Percentiles rank a stretch among this genome's conserved stretches.
These are phyloP conservation scores for Penicillium sp. DNA, from an alignment of 2,329 filamentous ascomycete genomes.

Conservation along the genomic window DNA sequence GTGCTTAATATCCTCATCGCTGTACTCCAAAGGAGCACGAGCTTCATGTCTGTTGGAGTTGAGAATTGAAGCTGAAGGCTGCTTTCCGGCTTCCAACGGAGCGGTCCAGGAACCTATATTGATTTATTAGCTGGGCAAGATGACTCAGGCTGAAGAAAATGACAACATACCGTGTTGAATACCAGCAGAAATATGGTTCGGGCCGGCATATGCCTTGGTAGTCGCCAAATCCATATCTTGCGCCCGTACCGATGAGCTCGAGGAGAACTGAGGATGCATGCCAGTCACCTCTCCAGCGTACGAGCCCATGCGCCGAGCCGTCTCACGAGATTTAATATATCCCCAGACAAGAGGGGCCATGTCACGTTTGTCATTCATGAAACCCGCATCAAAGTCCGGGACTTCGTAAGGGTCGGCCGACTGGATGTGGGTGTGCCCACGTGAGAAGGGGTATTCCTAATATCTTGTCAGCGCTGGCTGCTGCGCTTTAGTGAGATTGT, in stretches of 20 bases:
- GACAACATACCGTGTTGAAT: conserved; percentile 62
- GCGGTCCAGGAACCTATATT: conserved; percentile 57
- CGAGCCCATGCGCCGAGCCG: conserved; percentile 71
- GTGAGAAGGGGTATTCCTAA: conserved; percentile 69
- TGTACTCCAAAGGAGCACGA: conserved; percentile 65
- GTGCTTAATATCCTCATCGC: conserved; percentile 51
- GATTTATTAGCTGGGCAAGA: background rate
- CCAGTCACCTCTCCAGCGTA: conserved; percentile 69
- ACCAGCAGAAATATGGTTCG: conserved; percentile 67
- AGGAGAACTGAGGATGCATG: conserved; percentile 70
- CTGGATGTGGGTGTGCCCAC: conserved; percentile 67
- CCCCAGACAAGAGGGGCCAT: conserved; percentile 84
- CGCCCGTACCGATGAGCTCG: conserved; percentile 65
- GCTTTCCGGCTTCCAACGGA: conserved; percentile 56
- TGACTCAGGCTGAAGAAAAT: too few species aligned
- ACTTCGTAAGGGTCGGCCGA: conserved; percentile 70
- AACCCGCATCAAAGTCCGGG: conserved; percentile 76
- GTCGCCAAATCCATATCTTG: conserved; percentile 72
- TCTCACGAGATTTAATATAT: conserved; percentile 79
- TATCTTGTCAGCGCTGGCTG: background rate
- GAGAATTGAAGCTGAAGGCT: conserved; percentile 51
- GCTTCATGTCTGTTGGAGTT: conserved; percentile 63
- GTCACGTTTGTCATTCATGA: conserved; percentile 82
- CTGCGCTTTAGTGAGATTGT: too few species aligned
- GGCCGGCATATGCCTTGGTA: conserved; percentile 71